Conservation (phyloP, 306 rosid species). For the Trichosanthes truncata region DNA sequence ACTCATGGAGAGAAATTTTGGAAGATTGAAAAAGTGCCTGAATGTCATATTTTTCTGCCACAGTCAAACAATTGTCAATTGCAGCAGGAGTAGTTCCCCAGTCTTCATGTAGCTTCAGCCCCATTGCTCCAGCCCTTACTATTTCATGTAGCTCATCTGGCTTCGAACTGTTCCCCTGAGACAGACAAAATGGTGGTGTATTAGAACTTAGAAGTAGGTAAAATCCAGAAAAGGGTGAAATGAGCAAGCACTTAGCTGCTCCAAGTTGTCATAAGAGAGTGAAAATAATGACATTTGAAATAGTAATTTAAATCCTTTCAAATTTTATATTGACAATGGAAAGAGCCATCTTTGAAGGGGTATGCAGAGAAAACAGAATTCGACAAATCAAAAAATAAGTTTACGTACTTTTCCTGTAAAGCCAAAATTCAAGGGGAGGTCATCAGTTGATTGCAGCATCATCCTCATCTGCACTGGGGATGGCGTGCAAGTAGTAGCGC, state of each 20-base stretch:
- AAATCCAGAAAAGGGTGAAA: neutral
- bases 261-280: neutral
- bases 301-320: neutral
- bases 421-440: slow-evolving; percentile 80
- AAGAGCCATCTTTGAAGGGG: neutral
- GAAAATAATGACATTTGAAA: neutral
- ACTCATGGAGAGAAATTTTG: neutral
- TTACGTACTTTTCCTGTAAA: slow-evolving; percentile 75
- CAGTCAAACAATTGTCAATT: slow-evolving; percentile 64
- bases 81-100: slow-evolving; percentile 96
- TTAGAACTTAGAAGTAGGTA: neutral
- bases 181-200: slow-evolving; percentile 6
- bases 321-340: neutral
- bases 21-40: slow-evolving; percentile 37
- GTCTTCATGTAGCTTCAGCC: slow-evolving; percentile 92
- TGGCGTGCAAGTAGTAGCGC: slow-evolving; percentile 96
- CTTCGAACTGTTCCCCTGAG: slow-evolving; percentile 72
- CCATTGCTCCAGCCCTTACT: slow-evolving; percentile 91
- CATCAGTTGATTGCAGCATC: slow-evolving; percentile 88
- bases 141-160: slow-evolving; percentile 63
- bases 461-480: slow-evolving; percentile 64
- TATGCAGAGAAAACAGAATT: neutral
- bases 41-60: slow-evolving; percentile 66
- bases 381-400: neutral
- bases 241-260: neutral